Conservation (phyloP, 2,329 filamentous ascomycete species). For the Arthroderma sp. region DNA sequence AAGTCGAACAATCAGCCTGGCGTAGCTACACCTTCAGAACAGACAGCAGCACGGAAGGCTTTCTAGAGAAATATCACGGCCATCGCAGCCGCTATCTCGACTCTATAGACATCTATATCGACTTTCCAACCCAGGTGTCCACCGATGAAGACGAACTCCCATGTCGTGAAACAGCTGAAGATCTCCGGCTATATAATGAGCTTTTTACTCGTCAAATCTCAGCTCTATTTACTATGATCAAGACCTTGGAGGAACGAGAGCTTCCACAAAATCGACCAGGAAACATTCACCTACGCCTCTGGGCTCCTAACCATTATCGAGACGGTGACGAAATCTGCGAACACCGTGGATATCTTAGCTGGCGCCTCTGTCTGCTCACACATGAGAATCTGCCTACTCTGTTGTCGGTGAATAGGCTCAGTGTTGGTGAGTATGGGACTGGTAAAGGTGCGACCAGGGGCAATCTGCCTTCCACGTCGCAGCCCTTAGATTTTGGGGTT, state of each 20-base stretch:
- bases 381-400: conserved; percentile 4
- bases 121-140: not conserved
- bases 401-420: not conserved
- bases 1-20: conserved; percentile 5
- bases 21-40: not conserved
- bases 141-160: not conserved
- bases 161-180: conserved; percentile 8
- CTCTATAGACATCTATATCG: not conserved
- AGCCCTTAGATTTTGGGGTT: conserved; percentile 6
- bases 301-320: conserved; percentile 1
- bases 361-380: conserved; percentile 6
- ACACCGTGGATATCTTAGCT: conserved; percentile 5
- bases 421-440: not conserved
- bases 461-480: not conserved
- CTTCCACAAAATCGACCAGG: conserved; percentile 5
- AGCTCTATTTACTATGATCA: conserved; percentile 7
- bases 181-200: conserved; percentile 6
- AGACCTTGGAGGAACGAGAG: conserved; percentile 6
- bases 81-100: conserved; percentile 7
- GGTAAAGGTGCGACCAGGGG: not conserved
- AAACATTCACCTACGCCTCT: conserved; percentile 1
- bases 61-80: conserved; percentile 5
- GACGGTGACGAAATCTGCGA: not conserved
- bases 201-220: conserved; percentile 7
- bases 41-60: not conserved